These are phyloP conservation scores for Saccharomycopsis fibuligera DNA, from an alignment of 805 yeast species.

Conservation along the genomic window DNA sequence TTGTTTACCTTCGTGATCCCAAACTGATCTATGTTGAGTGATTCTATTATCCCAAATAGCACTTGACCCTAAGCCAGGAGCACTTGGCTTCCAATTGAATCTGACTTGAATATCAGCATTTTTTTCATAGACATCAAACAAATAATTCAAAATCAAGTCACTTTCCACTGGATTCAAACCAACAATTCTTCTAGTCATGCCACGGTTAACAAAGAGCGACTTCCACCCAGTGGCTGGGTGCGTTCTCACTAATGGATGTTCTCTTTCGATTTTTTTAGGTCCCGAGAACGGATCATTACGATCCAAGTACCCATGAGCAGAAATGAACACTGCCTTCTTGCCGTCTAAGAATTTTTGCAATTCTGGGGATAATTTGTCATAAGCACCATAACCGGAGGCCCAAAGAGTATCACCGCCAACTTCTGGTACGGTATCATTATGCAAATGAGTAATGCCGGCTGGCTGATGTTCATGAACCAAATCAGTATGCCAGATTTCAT, in stretches of 20 bases:
- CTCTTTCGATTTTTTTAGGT: slow-evolving; percentile 45
- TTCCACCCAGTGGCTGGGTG: slow-evolving; percentile 65
- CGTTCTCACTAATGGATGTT: slow-evolving; percentile 56
- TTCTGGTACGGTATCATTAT: slow-evolving; percentile 43
- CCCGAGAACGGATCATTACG: slow-evolving; percentile 42
- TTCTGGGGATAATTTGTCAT: slow-evolving; percentile 44
- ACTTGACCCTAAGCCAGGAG: slow-evolving; percentile 39
- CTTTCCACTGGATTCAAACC: slow-evolving; percentile 49
- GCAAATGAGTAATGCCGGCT: slow-evolving; percentile 49
- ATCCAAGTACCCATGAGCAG: slow-evolving; percentile 38
- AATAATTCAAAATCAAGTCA: slow-evolving; percentile 39
- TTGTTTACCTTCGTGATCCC: slow-evolving; percentile 41
- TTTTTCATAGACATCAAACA: slow-evolving; percentile 41
- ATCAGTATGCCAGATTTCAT: slow-evolving; percentile 45
- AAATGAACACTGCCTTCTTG: slow-evolving; percentile 34
- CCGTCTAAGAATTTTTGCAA: slow-evolving; percentile 42
- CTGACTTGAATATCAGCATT: slow-evolving; percentile 50
- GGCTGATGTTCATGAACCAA: slow-evolving; percentile 52
- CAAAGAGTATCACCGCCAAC: slow-evolving; percentile 52
- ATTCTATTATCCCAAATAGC: slow-evolving; percentile 59
- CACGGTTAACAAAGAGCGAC: slow-evolving; percentile 46
- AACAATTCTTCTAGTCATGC: slow-evolving; percentile 43
- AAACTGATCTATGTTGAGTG: slow-evolving; percentile 35
- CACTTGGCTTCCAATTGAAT: slow-evolving; percentile 44
- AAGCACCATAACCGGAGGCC: slow-evolving; percentile 49